A percentile compares a stretch with the other conserved stretches of the same genome.
Conservation (phyloP, 805 yeast species). For the Saturnispora dispora region DNA sequence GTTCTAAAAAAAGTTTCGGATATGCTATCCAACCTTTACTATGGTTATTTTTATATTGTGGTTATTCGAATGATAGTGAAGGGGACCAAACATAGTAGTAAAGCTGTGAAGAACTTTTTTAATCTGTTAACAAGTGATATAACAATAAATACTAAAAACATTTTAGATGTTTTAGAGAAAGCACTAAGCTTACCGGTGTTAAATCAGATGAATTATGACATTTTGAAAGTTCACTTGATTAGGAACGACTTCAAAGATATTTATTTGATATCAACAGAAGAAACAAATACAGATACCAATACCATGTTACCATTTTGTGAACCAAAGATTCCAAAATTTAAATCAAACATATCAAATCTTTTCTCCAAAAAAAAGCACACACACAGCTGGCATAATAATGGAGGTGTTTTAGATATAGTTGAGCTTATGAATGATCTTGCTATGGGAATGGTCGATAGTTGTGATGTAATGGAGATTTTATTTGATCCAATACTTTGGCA, state of each 20-base stretch:
- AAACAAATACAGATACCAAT: background rate
- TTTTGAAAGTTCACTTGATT: background rate
- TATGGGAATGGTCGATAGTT: background rate
- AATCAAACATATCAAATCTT: background rate
- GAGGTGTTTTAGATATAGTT: background rate
- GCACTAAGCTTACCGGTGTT: background rate
- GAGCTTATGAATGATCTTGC: background rate
- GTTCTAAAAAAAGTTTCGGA: background rate
- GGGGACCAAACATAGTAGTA: background rate
- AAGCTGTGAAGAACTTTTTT: background rate
- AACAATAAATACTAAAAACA: background rate
- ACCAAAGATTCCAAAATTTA: background rate
- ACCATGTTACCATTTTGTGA: background rate
- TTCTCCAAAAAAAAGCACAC: background rate
- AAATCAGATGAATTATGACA: background rate
- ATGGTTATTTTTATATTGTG: background rate
- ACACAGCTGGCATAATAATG: background rate
- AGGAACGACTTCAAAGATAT: background rate
- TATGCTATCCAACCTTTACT: background rate
- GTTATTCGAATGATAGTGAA: background rate
- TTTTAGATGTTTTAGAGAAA: background rate
- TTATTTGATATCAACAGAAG: background rate
- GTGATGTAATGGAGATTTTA: background rate
- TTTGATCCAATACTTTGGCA: conserved; percentile 1
- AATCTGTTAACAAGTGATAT: background rate